Evolutionary conservation across 2,329 filamentous ascomycete genomes (phyloP), one percentile per base, ranked within the genome.

Genomic region (Fusarium irregulare): DNA sequence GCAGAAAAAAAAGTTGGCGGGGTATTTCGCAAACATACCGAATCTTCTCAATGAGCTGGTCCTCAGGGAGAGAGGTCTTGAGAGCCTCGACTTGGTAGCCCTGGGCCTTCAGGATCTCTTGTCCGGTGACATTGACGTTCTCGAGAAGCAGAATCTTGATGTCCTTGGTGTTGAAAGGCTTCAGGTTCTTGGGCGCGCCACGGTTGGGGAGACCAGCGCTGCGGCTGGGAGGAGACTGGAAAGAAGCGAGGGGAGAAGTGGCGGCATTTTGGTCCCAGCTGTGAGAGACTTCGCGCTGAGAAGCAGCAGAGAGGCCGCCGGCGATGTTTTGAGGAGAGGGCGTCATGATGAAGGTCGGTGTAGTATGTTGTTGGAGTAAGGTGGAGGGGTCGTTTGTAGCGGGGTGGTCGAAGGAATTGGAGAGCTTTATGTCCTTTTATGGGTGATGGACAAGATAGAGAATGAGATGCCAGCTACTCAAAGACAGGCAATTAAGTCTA

Each of bases 21-120:
- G 72, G 66, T 47, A 65, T 60, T 57, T 53, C 11, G 42, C 27
- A 23, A 60, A 80, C 88, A 78, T 78, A 95, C 93, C 90, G 88
- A 78, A 99, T 99, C 87, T 97, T 99, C 84, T 97, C 91, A 79
- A 99, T 97, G 75, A 99, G 88, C 83, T 98, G 87, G 74, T 96
- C 93, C 79, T 99, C 96, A 1, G 93, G 91, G 60, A 99, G 84
- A 34, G 94, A 97, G 70, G 89, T 91, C 85, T 98, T 99, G 71
- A 95, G 83, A 51, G 90, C 88, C 82, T 99, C 96, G 34, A 99
- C 96, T 82, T 99, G 96, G 80, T 99, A 99, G 63, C 96, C 96
- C 82, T 99, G 94, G 60, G 84, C 86, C 61, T 83, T 88, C 61
- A 99, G 85, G 60, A 98, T 94, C 48, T 97, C 90, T 75, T 90